Evolutionary conservation across 768 basidiomycete genomes (phyloP).

Genomic region (Lentinula aciculospora): DNA sequence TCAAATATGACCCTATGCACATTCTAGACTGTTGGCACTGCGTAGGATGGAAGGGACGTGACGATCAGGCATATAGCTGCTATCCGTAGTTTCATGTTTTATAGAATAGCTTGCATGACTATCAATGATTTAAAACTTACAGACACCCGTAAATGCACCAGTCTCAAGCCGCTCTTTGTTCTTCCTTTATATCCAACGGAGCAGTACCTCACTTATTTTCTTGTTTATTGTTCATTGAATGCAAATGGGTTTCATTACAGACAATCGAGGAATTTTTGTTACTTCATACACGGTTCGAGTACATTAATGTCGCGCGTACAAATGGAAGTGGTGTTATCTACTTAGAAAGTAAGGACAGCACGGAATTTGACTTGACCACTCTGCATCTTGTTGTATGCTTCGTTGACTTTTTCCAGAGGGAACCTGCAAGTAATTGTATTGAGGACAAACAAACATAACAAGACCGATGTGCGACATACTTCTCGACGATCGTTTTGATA

Average conservation of each 20-base stretch:
- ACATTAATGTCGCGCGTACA: background rate
- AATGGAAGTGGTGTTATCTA: background rate
- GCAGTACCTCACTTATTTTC: no score
- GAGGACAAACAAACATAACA: background rate
- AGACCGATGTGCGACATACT: background rate
- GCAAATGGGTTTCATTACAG: background rate
- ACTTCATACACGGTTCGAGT: background rate
- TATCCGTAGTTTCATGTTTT: background rate
- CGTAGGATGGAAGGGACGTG: background rate
- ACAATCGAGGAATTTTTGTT: background rate
- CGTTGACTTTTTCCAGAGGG: background rate
- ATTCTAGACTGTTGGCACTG: constrained; percentile 1
- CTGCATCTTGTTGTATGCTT: background rate
- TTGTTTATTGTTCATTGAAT: no score
- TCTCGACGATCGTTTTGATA: background rate
- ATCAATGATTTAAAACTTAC: no score
- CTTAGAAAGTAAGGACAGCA: background rate
- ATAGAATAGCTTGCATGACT: no score
- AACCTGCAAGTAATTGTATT: background rate
- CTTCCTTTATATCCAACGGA: no score
- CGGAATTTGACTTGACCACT: background rate
- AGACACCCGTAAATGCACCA: no score
- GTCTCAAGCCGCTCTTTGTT: no score
- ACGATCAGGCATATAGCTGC: background rate
- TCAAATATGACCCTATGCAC: background rate